Conservation (phyloP, 495 filamentous ascomycete species). For the Hypoxylon lienhwacheense region DNA sequence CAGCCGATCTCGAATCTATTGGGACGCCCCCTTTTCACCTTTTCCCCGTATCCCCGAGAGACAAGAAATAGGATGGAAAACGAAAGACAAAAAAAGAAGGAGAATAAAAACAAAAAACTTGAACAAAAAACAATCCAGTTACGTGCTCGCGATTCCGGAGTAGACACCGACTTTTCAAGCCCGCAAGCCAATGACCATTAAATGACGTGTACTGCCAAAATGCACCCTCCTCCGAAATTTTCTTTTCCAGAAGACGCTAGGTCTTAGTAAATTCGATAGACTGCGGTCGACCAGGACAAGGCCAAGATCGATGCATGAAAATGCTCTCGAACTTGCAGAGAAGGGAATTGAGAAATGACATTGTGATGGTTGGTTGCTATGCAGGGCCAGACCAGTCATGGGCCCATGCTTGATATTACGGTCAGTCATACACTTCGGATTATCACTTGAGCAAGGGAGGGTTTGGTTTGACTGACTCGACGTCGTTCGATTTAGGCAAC, state of each 20-base stretch:
- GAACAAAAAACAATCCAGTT: slow-evolving; percentile 21
- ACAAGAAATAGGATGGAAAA: slow-evolving; percentile 19
- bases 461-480: slow-evolving; percentile 18
- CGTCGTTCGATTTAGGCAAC: slow-evolving; percentile 16
- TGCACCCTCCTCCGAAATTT: slow-evolving; percentile 21
- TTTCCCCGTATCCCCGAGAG: slow-evolving; percentile 19
- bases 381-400: slow-evolving; percentile 3
- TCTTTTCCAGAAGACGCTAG: slow-evolving; percentile 31
- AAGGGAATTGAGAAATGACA: slow-evolving; percentile 29
- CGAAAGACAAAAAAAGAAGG: slow-evolving; percentile 23
- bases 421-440: slow-evolving; percentile 7
- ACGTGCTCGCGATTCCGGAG: slow-evolving; percentile 12
- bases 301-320: slow-evolving; percentile 14
- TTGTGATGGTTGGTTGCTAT: background rate
- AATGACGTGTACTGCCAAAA: slow-evolving; percentile 32
- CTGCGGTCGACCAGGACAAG: slow-evolving; percentile 19
- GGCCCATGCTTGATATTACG: slow-evolving; percentile 4
- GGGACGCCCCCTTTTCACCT: slow-evolving; percentile 13
- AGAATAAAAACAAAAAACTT: slow-evolving; percentile 20
- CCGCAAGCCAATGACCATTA: slow-evolving; percentile 26
- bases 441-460: background rate
- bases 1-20: slow-evolving; percentile 34
- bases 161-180: slow-evolving; percentile 33
- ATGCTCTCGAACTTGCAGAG: slow-evolving; percentile 18
- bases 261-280: slow-evolving; percentile 33